Conservation (phyloP, 108 stramenopile genomes). For the Nitzschia sp. region DNA sequence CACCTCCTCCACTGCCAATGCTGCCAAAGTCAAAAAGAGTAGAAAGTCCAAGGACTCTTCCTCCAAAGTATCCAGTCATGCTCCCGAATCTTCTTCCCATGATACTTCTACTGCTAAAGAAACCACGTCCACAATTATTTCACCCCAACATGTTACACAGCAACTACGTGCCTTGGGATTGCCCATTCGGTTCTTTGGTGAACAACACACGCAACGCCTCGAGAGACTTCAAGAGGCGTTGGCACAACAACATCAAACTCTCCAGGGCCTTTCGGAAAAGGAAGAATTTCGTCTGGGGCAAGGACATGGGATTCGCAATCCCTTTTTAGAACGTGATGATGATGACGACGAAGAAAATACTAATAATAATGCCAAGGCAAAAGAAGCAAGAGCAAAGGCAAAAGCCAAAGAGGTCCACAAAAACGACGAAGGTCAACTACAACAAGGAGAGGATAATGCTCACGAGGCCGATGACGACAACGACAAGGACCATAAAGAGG, state of each 20-base stretch:
- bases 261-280: conserved; percentile 53
- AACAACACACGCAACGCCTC: conserved; percentile 43
- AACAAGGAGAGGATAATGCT: conserved; percentile 8
- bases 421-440: not conserved
- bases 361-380: not conserved
- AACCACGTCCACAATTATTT: conserved; percentile 9
- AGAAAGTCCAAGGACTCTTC: not conserved
- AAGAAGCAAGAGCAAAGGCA: conserved; percentile 9
- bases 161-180: conserved; percentile 65
- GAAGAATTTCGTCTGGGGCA: conserved; percentile 79
- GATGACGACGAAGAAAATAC: not conserved
- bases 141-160: conserved; percentile 36
- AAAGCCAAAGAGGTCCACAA: not conserved
- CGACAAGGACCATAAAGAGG: not conserved
- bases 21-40: not conserved
- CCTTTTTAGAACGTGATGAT: conserved; percentile 63
- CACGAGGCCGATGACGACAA: conserved; percentile 1
- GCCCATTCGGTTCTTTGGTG: conserved; percentile 79
- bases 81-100: not conserved
- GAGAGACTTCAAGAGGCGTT: conserved; percentile 55
- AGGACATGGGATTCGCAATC: conserved; percentile 79
- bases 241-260: conserved; percentile 48
- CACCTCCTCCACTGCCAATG: not conserved
- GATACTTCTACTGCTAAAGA: conserved; percentile 11
- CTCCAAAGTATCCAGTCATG: not conserved